A percentile compares a stretch with the other conserved stretches of the same genome.
Conservation (phyloP, 805 yeast species). For the Yarrowia hollandica region DNA sequence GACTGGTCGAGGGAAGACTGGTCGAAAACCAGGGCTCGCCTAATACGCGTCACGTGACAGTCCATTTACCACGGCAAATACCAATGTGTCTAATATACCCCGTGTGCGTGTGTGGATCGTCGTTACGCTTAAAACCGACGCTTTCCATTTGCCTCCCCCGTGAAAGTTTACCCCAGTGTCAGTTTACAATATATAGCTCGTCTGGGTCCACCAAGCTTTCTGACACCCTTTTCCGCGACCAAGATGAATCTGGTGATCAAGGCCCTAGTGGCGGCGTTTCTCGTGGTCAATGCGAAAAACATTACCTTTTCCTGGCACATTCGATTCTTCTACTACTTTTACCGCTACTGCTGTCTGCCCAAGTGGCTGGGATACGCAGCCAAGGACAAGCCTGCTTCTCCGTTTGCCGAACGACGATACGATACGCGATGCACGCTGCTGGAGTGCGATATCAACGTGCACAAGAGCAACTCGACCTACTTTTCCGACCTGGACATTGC, state of each 20-base stretch:
- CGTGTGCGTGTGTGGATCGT: too few species aligned
- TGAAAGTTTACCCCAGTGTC: constrained; percentile 4
- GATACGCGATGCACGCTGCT: constrained; percentile 65
- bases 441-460: constrained; percentile 84
- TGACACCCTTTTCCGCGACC: background rate
- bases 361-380: constrained; percentile 5
- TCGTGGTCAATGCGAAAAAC: constrained; percentile 56
- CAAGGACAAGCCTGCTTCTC: constrained; percentile 32
- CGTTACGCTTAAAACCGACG: too few species aligned
- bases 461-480: constrained; percentile 85
- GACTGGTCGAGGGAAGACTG: too few species aligned
- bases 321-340: constrained; percentile 57
- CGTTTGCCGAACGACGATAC: constrained; percentile 48
- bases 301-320: constrained; percentile 66
- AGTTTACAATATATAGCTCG: background rate
- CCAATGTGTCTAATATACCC: too few species aligned
- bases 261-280: constrained; percentile 33
- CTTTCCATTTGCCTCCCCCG: too few species aligned
- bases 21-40: too few species aligned
- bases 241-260: constrained; percentile 9
- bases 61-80: too few species aligned
- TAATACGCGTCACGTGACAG: too few species aligned
- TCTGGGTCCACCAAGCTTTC: background rate
- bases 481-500: constrained; percentile 78
- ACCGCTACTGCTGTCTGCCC: constrained; percentile 46